Evolutionary conservation across 768 basidiomycete genomes (phyloP).

Genomic region (Leccinum incarnatum): DNA sequence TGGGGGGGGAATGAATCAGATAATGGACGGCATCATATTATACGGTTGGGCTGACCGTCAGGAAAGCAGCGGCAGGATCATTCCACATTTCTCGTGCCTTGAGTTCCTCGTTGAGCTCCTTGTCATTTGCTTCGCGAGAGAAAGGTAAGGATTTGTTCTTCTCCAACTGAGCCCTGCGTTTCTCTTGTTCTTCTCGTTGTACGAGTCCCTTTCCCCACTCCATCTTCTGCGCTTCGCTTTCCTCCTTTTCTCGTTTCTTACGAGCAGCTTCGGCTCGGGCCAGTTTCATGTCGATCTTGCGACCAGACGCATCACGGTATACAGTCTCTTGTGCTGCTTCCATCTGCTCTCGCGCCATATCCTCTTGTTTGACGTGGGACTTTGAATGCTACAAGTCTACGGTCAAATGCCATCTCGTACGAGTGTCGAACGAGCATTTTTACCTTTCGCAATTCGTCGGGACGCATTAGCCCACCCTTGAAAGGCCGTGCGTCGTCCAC

Average conservation of each 20-base stretch:
- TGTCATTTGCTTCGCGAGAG: slow-evolving; percentile 80
- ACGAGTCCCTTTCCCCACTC: slow-evolving; percentile 98
- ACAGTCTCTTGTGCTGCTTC: slow-evolving; percentile 83
- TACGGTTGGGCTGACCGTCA: slow-evolving; percentile 58
- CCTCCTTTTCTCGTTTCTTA: slow-evolving; percentile 75
- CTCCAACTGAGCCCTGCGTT: slow-evolving; percentile 60
- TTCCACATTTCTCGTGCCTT: slow-evolving; percentile 88
- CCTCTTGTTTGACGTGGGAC: slow-evolving; percentile 32
- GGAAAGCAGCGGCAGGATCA: slow-evolving; percentile 94
- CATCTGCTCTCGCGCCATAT: slow-evolving; percentile 45
- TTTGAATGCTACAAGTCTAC: slow-evolving; percentile 36
- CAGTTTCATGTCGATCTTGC: slow-evolving; percentile 85
- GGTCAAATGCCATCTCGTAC: slow-evolving; percentile 1
- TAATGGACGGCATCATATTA: background rate
- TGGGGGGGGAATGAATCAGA: slow-evolving; percentile 4
- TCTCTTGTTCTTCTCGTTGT: slow-evolving; percentile 79
- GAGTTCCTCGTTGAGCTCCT: slow-evolving; percentile 79
- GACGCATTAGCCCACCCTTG: slow-evolving; percentile 75
- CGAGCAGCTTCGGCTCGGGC: slow-evolving; percentile 82
- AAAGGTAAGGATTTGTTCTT: slow-evolving; percentile 64
- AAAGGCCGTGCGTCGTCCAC: slow-evolving; percentile 49
- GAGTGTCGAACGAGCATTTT: background rate
- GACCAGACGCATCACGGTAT: slow-evolving; percentile 87
- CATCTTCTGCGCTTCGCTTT: slow-evolving; percentile 89
- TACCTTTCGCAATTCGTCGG: slow-evolving; percentile 69